phyloP scores from a whole-genome alignment of 441 rosid species.

The Oxalis stricta region DNA sequence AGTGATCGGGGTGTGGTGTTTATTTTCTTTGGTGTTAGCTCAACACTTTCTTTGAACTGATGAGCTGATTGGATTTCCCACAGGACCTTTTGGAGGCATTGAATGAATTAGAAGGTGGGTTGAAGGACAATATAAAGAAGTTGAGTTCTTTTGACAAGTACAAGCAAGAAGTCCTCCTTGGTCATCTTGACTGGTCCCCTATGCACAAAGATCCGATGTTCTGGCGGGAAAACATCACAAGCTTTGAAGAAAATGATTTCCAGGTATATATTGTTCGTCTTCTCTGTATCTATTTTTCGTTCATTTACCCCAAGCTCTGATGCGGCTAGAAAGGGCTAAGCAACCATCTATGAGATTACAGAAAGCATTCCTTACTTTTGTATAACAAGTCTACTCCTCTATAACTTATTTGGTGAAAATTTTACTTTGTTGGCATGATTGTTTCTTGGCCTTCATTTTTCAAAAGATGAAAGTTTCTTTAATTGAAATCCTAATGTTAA shows the following conservation, averaged over 20 bases:
- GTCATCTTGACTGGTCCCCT: conserved; percentile 96
- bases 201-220: conserved; percentile 89
- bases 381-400: no score
- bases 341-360: no score
- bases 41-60: not conserved
- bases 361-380: no score
- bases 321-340: no score
- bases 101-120: conserved; percentile 76
- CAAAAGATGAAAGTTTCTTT: no score
- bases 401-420: no score
- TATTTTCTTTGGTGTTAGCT: not conserved
- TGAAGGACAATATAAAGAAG: conserved; percentile 70
- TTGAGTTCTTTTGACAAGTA: conserved; percentile 93
- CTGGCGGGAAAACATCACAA: conserved; percentile 86
- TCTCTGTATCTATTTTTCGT: not conserved
- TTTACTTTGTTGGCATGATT: no score
- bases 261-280: conserved; percentile 38
- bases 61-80: conserved; percentile 1
- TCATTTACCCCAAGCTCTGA: not conserved
- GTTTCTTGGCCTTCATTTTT: no score
- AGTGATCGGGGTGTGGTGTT: no score
- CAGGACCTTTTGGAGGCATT: conserved; percentile 89
- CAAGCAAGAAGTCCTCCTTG: conserved; percentile 96
- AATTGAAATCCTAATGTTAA: no score
- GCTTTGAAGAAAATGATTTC: conserved; percentile 93